These are phyloP conservation scores for Carex littledalei DNA, from an alignment of 176 grass and related monocot species.

Conservation along the genomic window DNA sequence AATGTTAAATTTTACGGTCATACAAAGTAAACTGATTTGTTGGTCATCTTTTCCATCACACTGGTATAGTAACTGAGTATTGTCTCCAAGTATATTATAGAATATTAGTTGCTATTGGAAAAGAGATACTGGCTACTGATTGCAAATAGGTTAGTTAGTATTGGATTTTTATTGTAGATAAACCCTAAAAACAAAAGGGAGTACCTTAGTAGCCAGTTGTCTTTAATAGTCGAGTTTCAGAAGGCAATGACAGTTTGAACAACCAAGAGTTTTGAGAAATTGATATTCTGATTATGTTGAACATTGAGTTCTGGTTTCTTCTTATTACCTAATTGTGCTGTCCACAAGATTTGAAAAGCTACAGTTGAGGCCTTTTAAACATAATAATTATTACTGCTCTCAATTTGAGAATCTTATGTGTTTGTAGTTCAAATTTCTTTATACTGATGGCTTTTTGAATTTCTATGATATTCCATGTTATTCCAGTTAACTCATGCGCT, in stretches of 20 bases:
- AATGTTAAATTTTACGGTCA: too few species aligned
- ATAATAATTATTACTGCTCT: neutral
- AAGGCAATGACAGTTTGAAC: neutral
- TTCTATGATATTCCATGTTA: conserved; percentile 24
- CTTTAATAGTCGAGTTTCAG: neutral
- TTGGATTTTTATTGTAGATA: neutral
- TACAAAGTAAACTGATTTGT: too few species aligned
- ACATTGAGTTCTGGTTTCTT: neutral
- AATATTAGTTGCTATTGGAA: neutral
- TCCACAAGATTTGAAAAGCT: neutral
- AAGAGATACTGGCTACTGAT: neutral
- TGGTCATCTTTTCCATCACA: neutral
- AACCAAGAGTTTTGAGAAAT: neutral
- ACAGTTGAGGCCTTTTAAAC: neutral
- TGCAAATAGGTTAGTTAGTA: neutral
- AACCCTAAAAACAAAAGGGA: neutral
- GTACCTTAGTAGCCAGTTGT: neutral
- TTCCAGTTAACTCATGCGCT: conserved; percentile 80
- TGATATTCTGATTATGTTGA: neutral
- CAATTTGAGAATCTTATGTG: neutral
- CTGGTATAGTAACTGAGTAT: neutral
- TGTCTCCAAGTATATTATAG: neutral
- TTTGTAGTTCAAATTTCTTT: neutral
- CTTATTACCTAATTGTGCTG: neutral
- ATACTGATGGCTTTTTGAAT: neutral